A percentile compares a stretch with the other conserved stretches of the same genome.
These are phyloP conservation scores for Aspergillus funiculosus DNA, from an alignment of 495 filamentous ascomycete species.

Conservation along the genomic window DNA sequence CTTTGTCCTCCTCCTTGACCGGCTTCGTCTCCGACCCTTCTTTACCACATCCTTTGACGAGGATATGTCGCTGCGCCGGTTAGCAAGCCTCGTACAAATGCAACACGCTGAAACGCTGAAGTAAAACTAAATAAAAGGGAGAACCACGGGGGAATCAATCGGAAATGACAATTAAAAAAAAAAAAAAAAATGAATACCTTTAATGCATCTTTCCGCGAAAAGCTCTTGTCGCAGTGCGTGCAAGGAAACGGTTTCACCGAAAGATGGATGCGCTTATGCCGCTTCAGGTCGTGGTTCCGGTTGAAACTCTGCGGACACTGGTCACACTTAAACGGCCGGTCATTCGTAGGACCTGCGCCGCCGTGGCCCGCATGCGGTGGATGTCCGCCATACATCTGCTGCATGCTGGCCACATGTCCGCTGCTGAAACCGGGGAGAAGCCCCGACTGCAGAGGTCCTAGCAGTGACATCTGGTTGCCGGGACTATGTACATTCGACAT, in stretches of 20 bases:
- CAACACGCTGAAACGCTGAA: neutral
- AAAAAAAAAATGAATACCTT: slow-evolving; percentile 58
- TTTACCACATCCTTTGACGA: slow-evolving; percentile 88
- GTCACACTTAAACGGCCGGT: slow-evolving; percentile 93
- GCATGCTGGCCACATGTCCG: slow-evolving; percentile 51
- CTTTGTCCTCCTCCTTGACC: slow-evolving; percentile 20
- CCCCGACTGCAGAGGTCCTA: slow-evolving; percentile 55
- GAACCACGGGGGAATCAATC: neutral
- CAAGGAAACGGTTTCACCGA: slow-evolving; percentile 96
- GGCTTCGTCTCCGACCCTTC: slow-evolving; percentile 25
- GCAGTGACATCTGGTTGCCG: slow-evolving; percentile 59
- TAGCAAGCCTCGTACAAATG: slow-evolving; percentile 4
- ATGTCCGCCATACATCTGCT: slow-evolving; percentile 50
- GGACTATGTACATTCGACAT: slow-evolving; percentile 74
- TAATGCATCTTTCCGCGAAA: slow-evolving; percentile 91
- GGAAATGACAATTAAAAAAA: slow-evolving; percentile 14
- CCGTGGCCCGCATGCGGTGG: slow-evolving; percentile 33
- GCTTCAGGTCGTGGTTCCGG: slow-evolving; percentile 92
- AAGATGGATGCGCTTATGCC: slow-evolving; percentile 91
- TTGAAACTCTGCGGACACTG: slow-evolving; percentile 91
- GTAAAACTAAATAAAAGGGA: too few relatives aligned
- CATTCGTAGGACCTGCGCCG: slow-evolving; percentile 49
- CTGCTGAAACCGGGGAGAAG: slow-evolving; percentile 49
- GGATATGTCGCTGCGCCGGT: slow-evolving; percentile 69
- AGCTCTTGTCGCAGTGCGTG: slow-evolving; percentile 88